Conservation (phyloP, 192 early-diverging fungal genomes). For the Pecoramyces ruminantium region DNA sequence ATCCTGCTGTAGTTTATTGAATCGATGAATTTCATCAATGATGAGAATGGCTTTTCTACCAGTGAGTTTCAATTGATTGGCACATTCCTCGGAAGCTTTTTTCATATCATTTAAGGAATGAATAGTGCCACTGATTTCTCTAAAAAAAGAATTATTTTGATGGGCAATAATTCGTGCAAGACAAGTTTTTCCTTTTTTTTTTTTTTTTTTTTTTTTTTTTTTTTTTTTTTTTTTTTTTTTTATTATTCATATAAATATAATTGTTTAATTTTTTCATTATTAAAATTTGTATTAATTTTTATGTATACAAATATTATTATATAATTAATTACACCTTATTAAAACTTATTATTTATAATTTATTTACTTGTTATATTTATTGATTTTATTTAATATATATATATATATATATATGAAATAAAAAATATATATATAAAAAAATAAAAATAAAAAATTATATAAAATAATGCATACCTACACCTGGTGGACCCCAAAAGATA, state of each 20-base stretch:
- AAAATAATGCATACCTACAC: conserved; percentile 22
- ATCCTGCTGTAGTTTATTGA: not conserved
- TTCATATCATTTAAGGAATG: not conserved
- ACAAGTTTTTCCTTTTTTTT: not conserved
- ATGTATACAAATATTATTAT: too few relatives aligned
- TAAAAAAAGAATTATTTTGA: not conserved
- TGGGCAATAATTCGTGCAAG: not conserved
- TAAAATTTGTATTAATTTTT: too few relatives aligned
- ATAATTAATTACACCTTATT: too few relatives aligned
- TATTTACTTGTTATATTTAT: too few relatives aligned
- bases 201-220: not conserved
- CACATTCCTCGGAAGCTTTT: not conserved
- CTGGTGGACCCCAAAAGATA: conserved; percentile 58
- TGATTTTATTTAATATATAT: not conserved
- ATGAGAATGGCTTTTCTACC: not conserved
- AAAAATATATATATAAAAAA: too few relatives aligned
- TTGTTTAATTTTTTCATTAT: too few relatives aligned
- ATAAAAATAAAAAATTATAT: too few relatives aligned
- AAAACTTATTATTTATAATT: too few relatives aligned
- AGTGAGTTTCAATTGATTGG: not conserved
- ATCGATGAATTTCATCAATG: not conserved
- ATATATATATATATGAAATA: too few relatives aligned
- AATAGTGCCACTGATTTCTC: not conserved
- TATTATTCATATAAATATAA: too few relatives aligned
- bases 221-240: not conserved